Evolutionary conservation across 495 filamentous ascomycete species (phyloP), one percentile per base, ranked within the genome.

Genomic region (Wilcoxina mikolae): DNA sequence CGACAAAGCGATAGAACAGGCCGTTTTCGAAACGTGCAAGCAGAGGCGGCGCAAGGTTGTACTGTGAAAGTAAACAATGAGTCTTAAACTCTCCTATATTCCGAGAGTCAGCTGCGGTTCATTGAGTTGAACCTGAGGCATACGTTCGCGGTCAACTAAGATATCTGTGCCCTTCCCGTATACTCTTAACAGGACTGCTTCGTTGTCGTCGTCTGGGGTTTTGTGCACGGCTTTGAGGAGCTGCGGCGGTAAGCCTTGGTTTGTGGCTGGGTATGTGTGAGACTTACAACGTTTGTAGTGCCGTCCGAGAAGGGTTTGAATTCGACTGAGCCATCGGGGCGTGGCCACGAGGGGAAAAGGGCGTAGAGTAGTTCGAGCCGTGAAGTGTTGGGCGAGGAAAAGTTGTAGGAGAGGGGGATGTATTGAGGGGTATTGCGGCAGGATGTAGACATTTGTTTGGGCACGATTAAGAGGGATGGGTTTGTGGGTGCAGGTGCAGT

Each of bases 11-110:
- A 70, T 95, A 95, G 54, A 95, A 74, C 65, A 95, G 81, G 56
- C 89, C 89, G 67, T 95, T 95, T 53, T 88, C 76, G 73, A 95
- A 95, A 54, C 86, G 83, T n/a, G 87, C 89, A 39, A 94, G 73
- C 3, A 95, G 72, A 44, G 81, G 75, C 48, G 89, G 87, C 9
- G 89, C 89, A 43, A 95, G 78, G 64, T 78, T 77, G 61, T 82
- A 71, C 61, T 75, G 78, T 68, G 85, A 83, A 38, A 94, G 78
- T 27, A 91, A 62, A 61, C 77, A 75, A 58, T 79, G 76, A 62
- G 77, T 78, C 57, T 77, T 70, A 9, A 68, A 78, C 76, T 76
- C 81, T 77, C 43, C 43, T 47, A 23, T 2, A 12, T 20, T 47
- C 15, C 12, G 25, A 22, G 2, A 10, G 1, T 15, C 18, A 11